Base-by-base conservation (phyloP, 2,329 filamentous ascomycete species). In the Pezicula carpinea region DNA sequence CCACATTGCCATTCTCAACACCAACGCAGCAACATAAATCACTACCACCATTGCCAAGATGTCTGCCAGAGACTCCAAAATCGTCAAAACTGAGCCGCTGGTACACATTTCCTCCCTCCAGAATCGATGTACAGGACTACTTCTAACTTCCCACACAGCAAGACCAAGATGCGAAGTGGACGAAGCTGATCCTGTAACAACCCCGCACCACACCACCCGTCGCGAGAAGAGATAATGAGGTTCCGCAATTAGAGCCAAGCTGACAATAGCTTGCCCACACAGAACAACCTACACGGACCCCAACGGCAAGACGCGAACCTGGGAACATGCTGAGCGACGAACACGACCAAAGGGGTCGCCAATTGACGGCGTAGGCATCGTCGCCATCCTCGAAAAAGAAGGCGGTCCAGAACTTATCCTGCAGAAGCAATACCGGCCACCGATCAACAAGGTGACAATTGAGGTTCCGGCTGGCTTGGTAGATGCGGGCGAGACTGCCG, bases 341-440 rank as follows among this genome's bases (percentile, higher is more conserved):
- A 89, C 85, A 0, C 77, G 85, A 3, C 83, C 84, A 11, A 69
- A 71, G 46, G 71, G 66, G 53, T 73, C 73, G 48, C 77, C 79
- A 29, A 82, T 89, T 44, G 86, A 90, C 58, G 85, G 82, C 44
- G 84, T 89, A 13, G 84, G 84, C 50, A 87, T 90, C 48, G 73
- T 87, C 14, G 85, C 84, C 35, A 78, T 89, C 53, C 69, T 90
- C 13, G 69, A 80, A 52, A 76, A 74, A 53, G 63, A 73, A 7
- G 66, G 67, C 1, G 76, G 70, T 0, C 74, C 76, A 3, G 71
- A 81, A 58, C 73, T 84, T 38, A 64, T 86, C 17, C 72, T 86
- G 1, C 81, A 85, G 63, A 85, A 82, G 63, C 83, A 86, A 61
- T 86, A 76, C 64, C 74, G 82, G 1, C 80, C 82, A 1, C 81